Evolutionary conservation across 2,329 filamentous ascomycete genomes (phyloP).

Genomic region (Drechslera avenae): DNA sequence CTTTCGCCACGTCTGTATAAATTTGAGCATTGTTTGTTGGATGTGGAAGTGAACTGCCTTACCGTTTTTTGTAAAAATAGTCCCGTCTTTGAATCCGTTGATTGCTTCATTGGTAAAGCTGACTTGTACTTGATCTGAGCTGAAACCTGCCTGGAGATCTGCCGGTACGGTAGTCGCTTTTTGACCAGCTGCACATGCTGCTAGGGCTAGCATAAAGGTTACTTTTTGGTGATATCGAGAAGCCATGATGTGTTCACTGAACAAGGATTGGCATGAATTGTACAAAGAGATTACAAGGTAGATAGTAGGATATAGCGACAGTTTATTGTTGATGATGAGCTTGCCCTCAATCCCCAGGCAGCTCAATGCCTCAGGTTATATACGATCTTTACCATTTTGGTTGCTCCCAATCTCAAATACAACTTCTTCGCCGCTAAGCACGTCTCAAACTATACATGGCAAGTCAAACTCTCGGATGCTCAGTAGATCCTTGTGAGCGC

Average conservation of each 20-base stretch:
- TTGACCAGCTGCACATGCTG: slow-evolving; percentile 16
- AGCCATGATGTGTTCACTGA: slow-evolving; percentile 17
- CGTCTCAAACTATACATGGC: slow-evolving; percentile 20
- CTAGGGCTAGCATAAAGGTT: slow-evolving; percentile 1
- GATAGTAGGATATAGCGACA: background rate
- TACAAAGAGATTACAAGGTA: background rate
- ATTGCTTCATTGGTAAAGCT: slow-evolving; percentile 33
- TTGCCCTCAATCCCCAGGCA: background rate
- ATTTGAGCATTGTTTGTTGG: slow-evolving; percentile 8
- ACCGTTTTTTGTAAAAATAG: slow-evolving; percentile 33
- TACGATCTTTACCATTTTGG: slow-evolving; percentile 10
- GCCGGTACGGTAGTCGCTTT: slow-evolving; percentile 19
- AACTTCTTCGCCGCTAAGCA: slow-evolving; percentile 13
- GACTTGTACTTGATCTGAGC: slow-evolving; percentile 34
- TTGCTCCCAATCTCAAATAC: slow-evolving; percentile 17
- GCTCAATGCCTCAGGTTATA: slow-evolving; percentile 22
- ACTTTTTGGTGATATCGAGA: slow-evolving; percentile 10
- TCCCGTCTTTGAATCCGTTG: slow-evolving; percentile 38
- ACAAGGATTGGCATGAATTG: background rate
- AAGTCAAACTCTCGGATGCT: slow-evolving; percentile 11
- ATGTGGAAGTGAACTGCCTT: slow-evolving; percentile 7
- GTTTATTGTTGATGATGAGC: background rate
- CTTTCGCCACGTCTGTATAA: slow-evolving; percentile 28
- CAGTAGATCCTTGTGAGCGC: slow-evolving; percentile 2
- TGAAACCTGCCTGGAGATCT: slow-evolving; percentile 30